Evolutionary conservation across 768 basidiomycete genomes (phyloP).

Genomic region (Agaricus sinodeliciosus): DNA sequence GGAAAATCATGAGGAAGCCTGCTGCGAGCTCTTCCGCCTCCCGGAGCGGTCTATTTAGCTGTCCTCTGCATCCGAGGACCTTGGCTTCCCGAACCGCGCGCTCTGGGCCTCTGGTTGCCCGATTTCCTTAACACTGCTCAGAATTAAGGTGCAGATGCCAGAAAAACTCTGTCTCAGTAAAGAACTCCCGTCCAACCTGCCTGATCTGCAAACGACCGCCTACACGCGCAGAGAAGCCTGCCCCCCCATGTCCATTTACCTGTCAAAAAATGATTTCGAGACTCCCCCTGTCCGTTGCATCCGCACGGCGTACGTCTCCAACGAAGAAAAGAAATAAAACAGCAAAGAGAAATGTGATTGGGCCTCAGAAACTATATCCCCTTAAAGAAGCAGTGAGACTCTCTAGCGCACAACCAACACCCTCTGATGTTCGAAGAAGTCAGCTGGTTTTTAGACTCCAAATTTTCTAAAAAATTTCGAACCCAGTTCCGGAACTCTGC

Average conservation of each 20-base stretch:
- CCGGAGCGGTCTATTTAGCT: constrained; percentile 5
- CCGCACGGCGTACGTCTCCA: neutral
- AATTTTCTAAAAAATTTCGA: constrained; percentile 1
- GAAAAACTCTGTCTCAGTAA: constrained; percentile 9
- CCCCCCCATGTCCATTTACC: neutral
- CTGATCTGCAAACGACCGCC: constrained; percentile 9
- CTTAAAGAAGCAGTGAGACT: neutral
- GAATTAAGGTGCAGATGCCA: constrained; percentile 11
- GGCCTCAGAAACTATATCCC: neutral
- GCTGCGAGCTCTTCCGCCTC: neutral
- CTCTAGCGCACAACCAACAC: constrained; percentile 10
- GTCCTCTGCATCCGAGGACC: constrained; percentile 9
- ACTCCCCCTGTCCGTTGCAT: constrained; percentile 2
- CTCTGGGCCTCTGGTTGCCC: constrained; percentile 9
- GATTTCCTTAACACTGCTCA: constrained; percentile 10
- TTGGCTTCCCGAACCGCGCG: constrained; percentile 7
- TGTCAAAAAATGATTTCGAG: neutral
- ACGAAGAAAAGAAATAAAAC: neutral
- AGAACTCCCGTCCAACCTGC: constrained; percentile 8
- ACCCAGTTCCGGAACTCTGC: neutral
- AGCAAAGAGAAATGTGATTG: neutral
- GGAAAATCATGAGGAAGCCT: constrained; percentile 26
- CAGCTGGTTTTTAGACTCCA: neutral
- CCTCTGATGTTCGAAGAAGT: constrained; percentile 3
- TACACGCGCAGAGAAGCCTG: constrained; percentile 3